phyloP scores from a whole-genome alignment of 2,329 filamentous ascomycete genomes.

The Ceratocystiopsis brevicomis region DNA sequence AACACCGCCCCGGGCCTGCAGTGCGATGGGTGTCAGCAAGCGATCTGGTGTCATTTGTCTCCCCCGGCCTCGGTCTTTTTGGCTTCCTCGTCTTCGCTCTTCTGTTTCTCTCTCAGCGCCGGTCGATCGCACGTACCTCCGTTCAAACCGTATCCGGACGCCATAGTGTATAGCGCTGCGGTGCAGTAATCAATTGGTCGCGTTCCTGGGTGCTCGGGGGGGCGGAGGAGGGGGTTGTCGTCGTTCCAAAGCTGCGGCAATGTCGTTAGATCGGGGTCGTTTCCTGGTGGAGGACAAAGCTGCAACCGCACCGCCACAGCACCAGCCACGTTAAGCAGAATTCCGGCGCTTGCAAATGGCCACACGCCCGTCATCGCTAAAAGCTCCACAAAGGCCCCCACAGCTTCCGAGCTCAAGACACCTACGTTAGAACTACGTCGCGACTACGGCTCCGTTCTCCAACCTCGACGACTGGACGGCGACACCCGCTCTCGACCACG shows the following conservation, averaged over 20 bases:
- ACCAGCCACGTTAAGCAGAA: conserved; percentile 10
- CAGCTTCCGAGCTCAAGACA: too few relatives aligned
- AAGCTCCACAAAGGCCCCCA: too few relatives aligned
- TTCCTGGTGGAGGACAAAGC: not conserved
- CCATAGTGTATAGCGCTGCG: conserved; percentile 29
- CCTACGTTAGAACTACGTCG: not conserved
- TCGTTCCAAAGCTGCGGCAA: conserved; percentile 1
- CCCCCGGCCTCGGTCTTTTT: not conserved
- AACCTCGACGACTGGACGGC: too few relatives aligned
- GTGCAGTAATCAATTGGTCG: too few relatives aligned
- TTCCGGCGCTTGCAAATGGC: conserved; percentile 9
- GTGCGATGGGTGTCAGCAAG: conserved; percentile 2
- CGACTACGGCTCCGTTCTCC: not conserved
- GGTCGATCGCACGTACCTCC: conserved; percentile 40
- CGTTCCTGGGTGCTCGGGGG: too few relatives aligned
- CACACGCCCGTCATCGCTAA: too few relatives aligned
- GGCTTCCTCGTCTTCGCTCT: not conserved
- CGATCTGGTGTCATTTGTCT: not conserved
- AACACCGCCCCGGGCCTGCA: conserved; percentile 58
- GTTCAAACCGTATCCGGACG: conserved; percentile 65
- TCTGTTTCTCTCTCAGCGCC: too few relatives aligned
- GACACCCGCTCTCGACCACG: not conserved
- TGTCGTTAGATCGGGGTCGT: too few relatives aligned
- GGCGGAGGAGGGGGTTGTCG: too few relatives aligned
- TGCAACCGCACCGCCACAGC: conserved; percentile 3